A percentile compares a stretch with the other conserved stretches of the same genome.
phyloP scores from a whole-genome alignment of 73 alveolate genomes.

The Uronychia binucleata region DNA sequence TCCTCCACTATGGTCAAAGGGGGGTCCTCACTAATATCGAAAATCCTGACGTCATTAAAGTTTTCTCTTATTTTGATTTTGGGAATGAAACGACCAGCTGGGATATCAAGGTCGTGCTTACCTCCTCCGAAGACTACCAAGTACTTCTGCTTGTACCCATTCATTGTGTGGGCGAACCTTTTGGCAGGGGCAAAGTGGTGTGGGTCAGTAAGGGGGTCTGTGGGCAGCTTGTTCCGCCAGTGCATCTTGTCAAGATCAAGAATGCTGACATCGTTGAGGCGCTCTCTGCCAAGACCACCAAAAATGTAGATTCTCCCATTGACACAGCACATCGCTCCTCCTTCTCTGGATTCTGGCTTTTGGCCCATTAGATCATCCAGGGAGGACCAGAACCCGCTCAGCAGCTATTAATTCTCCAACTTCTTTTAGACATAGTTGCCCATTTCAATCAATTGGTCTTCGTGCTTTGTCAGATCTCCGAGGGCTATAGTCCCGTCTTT shows the following conservation, averaged over 20 bases:
- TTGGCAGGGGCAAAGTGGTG: not conserved
- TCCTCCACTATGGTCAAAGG: not conserved
- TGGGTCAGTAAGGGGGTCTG: not conserved
- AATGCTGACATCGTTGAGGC: not conserved
- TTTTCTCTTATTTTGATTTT: conserved; percentile 6
- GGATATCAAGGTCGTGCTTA: too few relatives aligned
- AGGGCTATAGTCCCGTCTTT: not conserved
- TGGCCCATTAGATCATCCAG: not conserved
- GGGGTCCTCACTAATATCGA: not conserved
- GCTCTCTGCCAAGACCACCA: not conserved
- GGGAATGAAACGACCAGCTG: conserved; percentile 1
- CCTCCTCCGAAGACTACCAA: conserved; percentile 13
- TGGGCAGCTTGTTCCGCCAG: not conserved
- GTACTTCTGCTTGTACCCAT: not conserved
- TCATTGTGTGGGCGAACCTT: conserved; percentile 19
- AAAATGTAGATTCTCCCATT: not conserved
- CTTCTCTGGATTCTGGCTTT: not conserved
- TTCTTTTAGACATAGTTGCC: not conserved
- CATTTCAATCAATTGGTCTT: not conserved
- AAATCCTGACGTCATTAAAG: conserved; percentile 27
- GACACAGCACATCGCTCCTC: not conserved
- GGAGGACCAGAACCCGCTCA: not conserved
- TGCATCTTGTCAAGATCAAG: not conserved
- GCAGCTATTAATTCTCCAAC: not conserved
- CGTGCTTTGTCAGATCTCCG: not conserved